Evolutionary conservation across 352 stramenopile species (phyloP), one percentile per base, ranked within the genome.

Genomic region (Globisporangium heterothallicum): DNA sequence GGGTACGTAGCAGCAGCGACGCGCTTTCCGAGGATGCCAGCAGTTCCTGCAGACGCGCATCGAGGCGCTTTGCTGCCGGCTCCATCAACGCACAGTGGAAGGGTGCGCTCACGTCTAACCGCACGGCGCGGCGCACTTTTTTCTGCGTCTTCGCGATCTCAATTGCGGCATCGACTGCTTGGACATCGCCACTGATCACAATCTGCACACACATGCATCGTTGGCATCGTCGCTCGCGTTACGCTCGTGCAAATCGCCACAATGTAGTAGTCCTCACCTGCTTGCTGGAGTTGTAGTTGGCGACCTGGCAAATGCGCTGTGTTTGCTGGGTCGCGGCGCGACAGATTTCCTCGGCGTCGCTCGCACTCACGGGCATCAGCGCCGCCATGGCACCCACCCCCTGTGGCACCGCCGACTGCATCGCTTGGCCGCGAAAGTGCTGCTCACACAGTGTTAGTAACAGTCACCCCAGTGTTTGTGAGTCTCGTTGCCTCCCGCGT

Each of bases 221-320:
- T 21, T 30, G n/a, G 42, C 14, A 52, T 6, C 30, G 13, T 25
- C 8, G 34, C 25, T 6, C 38, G 27, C 4, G 41, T 21, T 29
- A 9, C 10, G n/a, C n/a, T n/a, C n/a, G n/a, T 36, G 16, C 13
- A 6, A 13, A 34, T 21, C 4, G 34, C 3, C 16, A 40, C 26
- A 22, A 7, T 14, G 9, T 2, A 36, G 30, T 8, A 13, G 10
- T 18, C 12, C 44, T 9, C 25, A 78, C 78, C 72, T 95, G 85
- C 64, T 88, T 90, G 61, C 59, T 87, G 9, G 80, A 92, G 68
- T 95, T 95, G 68, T 92, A 90, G 67, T 95, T 95, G 54, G 85
- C 83, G 34, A 94, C 81, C 53, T 87, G 65, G 54, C 84, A 94
- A 6, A 83, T 67, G 30, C 64, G 68, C 13, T 56, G 49, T 0